A percentile compares a stretch with the other conserved stretches of the same genome.
These are phyloP conservation scores for Xylariaceae sp. DNA, from an alignment of 2,329 filamentous ascomycete genomes.

Conservation along the genomic window DNA sequence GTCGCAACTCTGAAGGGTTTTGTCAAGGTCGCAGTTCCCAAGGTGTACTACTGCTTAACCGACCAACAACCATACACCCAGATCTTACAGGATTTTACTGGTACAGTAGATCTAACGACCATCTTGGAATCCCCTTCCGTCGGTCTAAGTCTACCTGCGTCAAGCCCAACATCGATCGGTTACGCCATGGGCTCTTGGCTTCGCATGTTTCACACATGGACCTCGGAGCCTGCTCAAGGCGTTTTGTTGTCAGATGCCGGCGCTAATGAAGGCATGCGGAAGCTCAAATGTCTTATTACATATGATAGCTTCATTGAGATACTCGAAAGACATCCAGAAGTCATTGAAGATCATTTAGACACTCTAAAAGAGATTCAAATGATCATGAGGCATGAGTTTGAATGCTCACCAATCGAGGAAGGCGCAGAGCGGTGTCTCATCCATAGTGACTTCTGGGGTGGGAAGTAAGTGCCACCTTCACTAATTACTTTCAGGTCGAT, in stretches of 20 bases:
- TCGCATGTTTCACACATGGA: conserved; percentile 35
- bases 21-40: background rate
- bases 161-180: conserved; percentile 24
- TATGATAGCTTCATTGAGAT: conserved; percentile 34
- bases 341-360: conserved; percentile 25
- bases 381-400: background rate
- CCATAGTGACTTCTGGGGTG: conserved; percentile 41
- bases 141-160: conserved; percentile 11
- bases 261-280: conserved; percentile 32
- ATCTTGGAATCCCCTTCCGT: conserved; percentile 24
- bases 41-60: conserved; percentile 31
- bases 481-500: background rate
- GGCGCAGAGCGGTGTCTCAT: conserved; percentile 25
- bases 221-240: conserved; percentile 18
- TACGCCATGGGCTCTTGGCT: conserved; percentile 32
- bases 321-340: conserved; percentile 30
- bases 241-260: conserved; percentile 11
- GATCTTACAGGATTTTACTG: conserved; percentile 34
- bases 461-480: conserved; percentile 36
- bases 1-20: too few relatives aligned
- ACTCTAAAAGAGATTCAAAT: conserved; percentile 28
- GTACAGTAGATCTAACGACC: conserved; percentile 32
- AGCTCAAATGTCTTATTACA: conserved; percentile 36
- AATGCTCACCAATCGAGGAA: background rate
- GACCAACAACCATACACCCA: conserved; percentile 32